Base-by-base conservation (phyloP, 2,329 filamentous ascomycete genomes). In the Trichoderma oligosporum region DNA sequence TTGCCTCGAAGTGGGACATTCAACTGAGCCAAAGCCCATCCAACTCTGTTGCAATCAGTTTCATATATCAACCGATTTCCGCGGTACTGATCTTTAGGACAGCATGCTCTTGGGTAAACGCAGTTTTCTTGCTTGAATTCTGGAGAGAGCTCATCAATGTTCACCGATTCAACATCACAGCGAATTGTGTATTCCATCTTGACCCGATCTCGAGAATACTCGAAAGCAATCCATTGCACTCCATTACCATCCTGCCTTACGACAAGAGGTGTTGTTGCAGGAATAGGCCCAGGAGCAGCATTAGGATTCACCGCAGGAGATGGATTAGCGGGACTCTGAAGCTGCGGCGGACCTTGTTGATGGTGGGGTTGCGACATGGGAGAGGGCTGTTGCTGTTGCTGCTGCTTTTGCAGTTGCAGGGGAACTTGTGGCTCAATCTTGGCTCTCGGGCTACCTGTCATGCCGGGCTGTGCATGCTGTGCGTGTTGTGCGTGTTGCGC, bases 161-260 rank as follows among this genome's bases (percentile, higher is more conserved):
- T 91, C 61, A 99, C 91, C 0, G 92, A 97, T 75, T 97, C 94
- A 18, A 97, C 94, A 66, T 97, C 94, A 71, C 94, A 97, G 52
- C 94, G 87, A 67, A 99, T 99, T 1, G 92, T 97, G 75, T 99
- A 99, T 74, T 97, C 92, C 91, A 97, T 96, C 83, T 99, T 99
- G 64, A 97, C 92, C 44, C 93, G 83, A 70, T 99, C 93, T 60
- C 93, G 85, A 9, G 93, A 97, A 71, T 99, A 99, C 72, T 99
- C 94, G 61, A 97, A 99, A 0, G 91, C 91, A 67, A 97, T 97
- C 94, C 94, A 97, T 73, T 97, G 94, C 6, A 97, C 93, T 7
- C 94, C 94, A 64, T 96, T 97, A 68, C 90, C 88, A 67, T 97
- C 94, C 73, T 97, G 93, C 63, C 92, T 81, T 22, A 97, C 93